Conservation (phyloP, 352 stramenopile species). For the Discostella stelligera region DNA sequence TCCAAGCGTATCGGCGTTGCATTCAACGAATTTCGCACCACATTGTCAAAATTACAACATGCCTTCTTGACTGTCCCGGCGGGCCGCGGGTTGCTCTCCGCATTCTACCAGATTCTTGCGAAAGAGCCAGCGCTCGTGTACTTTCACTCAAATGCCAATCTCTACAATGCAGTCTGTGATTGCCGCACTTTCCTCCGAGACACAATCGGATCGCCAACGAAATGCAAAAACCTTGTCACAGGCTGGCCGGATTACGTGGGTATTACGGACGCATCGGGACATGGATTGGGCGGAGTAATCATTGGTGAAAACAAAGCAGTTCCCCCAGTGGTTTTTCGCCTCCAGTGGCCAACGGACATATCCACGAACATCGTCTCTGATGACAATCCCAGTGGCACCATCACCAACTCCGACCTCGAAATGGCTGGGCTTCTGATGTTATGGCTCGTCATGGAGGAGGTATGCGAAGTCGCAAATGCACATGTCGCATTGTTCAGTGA, state of each 20-base stretch:
- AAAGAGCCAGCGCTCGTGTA: neutral
- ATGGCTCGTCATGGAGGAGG: slow-evolving; percentile 25
- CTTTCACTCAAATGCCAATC: neutral
- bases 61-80: slow-evolving; percentile 1
- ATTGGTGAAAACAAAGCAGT: slow-evolving; percentile 6
- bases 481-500: neutral
- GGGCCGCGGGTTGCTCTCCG: neutral
- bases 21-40: neutral
- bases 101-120: slow-evolving; percentile 6
- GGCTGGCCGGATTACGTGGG: slow-evolving; percentile 17
- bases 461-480: slow-evolving; percentile 12
- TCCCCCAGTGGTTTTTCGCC: slow-evolving; percentile 20
- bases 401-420: slow-evolving; percentile 38
- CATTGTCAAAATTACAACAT: slow-evolving; percentile 5
- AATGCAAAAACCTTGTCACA: neutral
- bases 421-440: slow-evolving; percentile 20
- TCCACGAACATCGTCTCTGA: neutral
- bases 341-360: slow-evolving; percentile 18
- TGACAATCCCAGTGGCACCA: slow-evolving; percentile 8
- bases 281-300: slow-evolving; percentile 26
- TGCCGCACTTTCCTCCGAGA: slow-evolving; percentile 5
- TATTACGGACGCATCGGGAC: slow-evolving; percentile 17
- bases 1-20: too few species aligned
- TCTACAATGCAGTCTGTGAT: neutral
- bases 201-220: neutral